phyloP scores from a whole-genome alignment of 108 stramenopile species.

The Hondaea fermentalgiana region DNA sequence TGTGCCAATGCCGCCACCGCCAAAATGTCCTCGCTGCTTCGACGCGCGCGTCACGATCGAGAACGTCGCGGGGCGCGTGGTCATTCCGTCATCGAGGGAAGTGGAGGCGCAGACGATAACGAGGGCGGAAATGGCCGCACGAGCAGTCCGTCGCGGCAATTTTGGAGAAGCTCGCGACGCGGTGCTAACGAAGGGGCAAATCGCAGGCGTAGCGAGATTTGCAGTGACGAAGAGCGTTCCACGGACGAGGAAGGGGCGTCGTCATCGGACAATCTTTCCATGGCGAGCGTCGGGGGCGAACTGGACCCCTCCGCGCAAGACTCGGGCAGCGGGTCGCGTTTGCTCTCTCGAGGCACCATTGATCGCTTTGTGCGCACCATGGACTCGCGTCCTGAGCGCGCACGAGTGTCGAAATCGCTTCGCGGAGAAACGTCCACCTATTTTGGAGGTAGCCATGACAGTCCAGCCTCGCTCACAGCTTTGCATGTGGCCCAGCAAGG shows the following conservation, averaged over 20 bases:
- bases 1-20: neutral
- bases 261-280: neutral
- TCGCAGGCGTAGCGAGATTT: neutral
- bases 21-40: neutral
- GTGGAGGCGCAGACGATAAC: no score
- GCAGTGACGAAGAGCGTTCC: neutral
- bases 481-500: neutral
- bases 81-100: no score
- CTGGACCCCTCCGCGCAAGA: neutral
- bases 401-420: neutral
- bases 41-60: neutral
- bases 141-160: neutral
- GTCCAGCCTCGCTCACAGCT: neutral
- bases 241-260: neutral
- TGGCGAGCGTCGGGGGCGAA: neutral
- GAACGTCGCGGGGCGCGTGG: neutral
- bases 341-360: neutral
- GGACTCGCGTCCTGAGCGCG: neutral
- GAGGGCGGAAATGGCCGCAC: no score
- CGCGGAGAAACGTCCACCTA: neutral
- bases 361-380: neutral
- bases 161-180: neutral
- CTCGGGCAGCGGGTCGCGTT: neutral
- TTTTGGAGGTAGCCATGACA: neutral
- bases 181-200: no score